phyloP scores from a whole-genome alignment of 1,284 basidiomycete species.

The Marasmius oreades region DNA sequence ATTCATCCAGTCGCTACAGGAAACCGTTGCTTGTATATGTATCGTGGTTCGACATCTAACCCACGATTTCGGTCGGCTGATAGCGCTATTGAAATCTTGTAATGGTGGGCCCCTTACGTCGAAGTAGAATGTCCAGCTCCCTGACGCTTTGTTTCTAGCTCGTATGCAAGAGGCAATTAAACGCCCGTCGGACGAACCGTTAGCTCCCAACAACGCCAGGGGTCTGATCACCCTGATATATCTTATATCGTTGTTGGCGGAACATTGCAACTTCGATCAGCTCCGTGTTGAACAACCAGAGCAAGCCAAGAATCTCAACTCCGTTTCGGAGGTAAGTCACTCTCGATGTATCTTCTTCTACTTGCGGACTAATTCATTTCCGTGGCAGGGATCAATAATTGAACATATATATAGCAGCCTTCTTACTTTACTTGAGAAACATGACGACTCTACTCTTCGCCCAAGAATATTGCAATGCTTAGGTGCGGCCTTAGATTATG shows the following conservation, averaged over 20 bases:
- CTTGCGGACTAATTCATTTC: slow-evolving; percentile 4
- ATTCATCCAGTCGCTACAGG: slow-evolving; percentile 68
- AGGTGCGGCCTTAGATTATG: slow-evolving; percentile 42
- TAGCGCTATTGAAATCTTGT: slow-evolving; percentile 79
- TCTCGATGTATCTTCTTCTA: slow-evolving; percentile 1
- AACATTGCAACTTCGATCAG: slow-evolving; percentile 85
- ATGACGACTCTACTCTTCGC: slow-evolving; percentile 49
- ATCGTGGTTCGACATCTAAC: slow-evolving; percentile 82
- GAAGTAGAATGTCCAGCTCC: not conserved
- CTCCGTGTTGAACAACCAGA: slow-evolving; percentile 62
- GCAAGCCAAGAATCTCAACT: slow-evolving; percentile 55
- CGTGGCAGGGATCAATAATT: slow-evolving; percentile 60
- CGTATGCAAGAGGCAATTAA: slow-evolving; percentile 56
- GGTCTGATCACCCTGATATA: slow-evolving; percentile 66
- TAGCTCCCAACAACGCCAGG: slow-evolving; percentile 34
- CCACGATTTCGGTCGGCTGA: slow-evolving; percentile 75
- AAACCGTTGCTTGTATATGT: slow-evolving; percentile 90
- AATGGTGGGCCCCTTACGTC: slow-evolving; percentile 52
- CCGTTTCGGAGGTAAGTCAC: slow-evolving; percentile 50
- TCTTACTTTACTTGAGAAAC: slow-evolving; percentile 67
- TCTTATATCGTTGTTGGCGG: slow-evolving; percentile 81
- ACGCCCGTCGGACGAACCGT: slow-evolving; percentile 27
- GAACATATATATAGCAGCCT: slow-evolving; percentile 79
- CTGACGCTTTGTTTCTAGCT: slow-evolving; percentile 29
- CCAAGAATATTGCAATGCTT: slow-evolving; percentile 77